Percentiles rank a stretch among this genome's conserved stretches.
These are phyloP conservation scores for Kokia cookei DNA, from an alignment of 441 rosid species.

Conservation along the genomic window DNA sequence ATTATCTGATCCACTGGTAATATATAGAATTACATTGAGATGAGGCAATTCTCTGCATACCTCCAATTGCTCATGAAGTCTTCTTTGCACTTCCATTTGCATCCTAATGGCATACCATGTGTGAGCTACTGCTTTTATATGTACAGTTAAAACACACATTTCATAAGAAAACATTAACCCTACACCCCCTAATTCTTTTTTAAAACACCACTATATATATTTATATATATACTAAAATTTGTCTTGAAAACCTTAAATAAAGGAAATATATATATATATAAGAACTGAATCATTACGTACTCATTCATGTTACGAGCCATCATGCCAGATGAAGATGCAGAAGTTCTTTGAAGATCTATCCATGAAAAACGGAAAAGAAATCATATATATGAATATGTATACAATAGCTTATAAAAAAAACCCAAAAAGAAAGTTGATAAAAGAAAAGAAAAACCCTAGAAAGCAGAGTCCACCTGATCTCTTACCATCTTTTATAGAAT, in stretches of 20 bases:
- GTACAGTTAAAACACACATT: constrained; percentile 8
- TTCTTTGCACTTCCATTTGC: constrained; percentile 99
- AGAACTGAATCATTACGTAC: constrained; percentile 32
- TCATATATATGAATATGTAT: neutral
- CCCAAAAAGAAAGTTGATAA: constrained; percentile 1
- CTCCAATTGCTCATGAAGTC: constrained; percentile 96
- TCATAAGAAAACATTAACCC: constrained; percentile 17
- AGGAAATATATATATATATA: neutral
- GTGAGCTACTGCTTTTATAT: constrained; percentile 27
- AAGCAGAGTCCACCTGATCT: constrained; percentile 18
- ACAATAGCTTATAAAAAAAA: neutral
- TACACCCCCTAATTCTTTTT: neutral
- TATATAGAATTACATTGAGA: neutral
- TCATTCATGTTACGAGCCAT: constrained; percentile 92
- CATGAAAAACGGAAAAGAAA: constrained; percentile 24
- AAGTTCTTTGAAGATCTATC: constrained; percentile 79
- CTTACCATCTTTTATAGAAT: constrained; percentile 84
- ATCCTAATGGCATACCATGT: constrained; percentile 63
- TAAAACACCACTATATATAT: too few species aligned
- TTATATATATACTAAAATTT: too few species aligned
- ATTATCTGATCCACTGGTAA: neutral
- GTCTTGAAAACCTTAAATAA: neutral
- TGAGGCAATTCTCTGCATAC: constrained; percentile 22
- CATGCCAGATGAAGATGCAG: constrained; percentile 85
- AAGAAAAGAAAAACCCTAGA: constrained; percentile 19